phyloP scores from a whole-genome alignment of 805 yeast species.

The Myxozyma sirexii region DNA sequence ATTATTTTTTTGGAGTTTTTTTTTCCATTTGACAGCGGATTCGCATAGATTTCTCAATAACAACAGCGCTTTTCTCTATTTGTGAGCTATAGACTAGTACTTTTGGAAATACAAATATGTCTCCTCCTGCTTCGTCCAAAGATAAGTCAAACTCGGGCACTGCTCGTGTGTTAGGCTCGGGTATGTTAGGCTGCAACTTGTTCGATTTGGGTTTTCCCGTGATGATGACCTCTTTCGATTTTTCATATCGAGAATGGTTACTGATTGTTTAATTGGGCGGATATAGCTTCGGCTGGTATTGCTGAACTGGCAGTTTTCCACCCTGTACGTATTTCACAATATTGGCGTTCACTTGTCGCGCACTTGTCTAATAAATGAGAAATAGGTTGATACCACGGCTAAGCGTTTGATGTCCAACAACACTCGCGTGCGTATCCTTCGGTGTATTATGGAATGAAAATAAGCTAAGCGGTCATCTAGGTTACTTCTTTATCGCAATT shows the following conservation, averaged over 20 bases:
- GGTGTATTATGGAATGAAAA: neutral
- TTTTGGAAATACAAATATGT: slow-evolving; percentile 17
- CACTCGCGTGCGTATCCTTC: slow-evolving; percentile 62
- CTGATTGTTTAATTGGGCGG: neutral
- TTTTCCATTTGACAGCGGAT: too few species aligned
- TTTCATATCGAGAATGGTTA: neutral
- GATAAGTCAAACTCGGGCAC: slow-evolving; percentile 86
- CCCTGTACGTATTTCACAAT: slow-evolving; percentile 56
- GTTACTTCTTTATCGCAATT: slow-evolving; percentile 66
- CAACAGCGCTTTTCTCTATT: too few species aligned
- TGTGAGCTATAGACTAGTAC: too few species aligned
- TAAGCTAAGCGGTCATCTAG: slow-evolving; percentile 46
- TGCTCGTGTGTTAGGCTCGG: slow-evolving; percentile 92
- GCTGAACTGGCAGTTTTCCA: slow-evolving; percentile 96
- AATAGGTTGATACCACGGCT: slow-evolving; percentile 81
- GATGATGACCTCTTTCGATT: neutral
- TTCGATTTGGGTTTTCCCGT: neutral
- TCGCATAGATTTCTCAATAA: too few species aligned
- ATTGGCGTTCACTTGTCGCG: neutral
- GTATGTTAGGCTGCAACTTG: too few species aligned
- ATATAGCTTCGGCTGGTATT: slow-evolving; percentile 73
- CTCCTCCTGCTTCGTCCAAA: slow-evolving; percentile 43
- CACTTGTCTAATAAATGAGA: neutral
- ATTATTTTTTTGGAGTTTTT: neutral
- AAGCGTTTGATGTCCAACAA: slow-evolving; percentile 91